These are phyloP conservation scores for Avena eriantha DNA, from an alignment of 176 grass and related monocot species.

Conservation along the genomic window DNA sequence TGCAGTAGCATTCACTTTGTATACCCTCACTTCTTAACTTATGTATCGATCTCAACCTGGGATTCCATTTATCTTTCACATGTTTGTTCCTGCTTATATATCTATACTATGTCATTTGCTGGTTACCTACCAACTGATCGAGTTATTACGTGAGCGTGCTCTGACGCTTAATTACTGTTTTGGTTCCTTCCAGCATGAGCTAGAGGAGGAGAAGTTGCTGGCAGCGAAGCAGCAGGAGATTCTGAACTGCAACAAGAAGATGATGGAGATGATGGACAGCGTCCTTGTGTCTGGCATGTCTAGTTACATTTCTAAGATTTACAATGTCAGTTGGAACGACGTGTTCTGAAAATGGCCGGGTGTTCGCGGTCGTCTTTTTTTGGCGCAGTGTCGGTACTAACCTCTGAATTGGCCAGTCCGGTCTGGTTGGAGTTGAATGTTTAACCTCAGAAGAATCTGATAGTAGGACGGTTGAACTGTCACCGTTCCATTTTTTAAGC, in stretches of 20 bases:
- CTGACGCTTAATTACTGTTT: slow-evolving; percentile 16
- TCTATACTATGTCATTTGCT: neutral
- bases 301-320: slow-evolving; percentile 19
- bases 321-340: slow-evolving; percentile 33
- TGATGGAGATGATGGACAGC: slow-evolving; percentile 50
- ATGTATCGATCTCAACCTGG: neutral
- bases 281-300: slow-evolving; percentile 26
- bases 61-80: slow-evolving; percentile 15
- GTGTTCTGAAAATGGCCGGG: slow-evolving; percentile 18
- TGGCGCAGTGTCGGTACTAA: neutral
- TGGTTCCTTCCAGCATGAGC: slow-evolving; percentile 48
- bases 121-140: neutral
- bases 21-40: neutral
- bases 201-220: slow-evolving; percentile 52
- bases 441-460: neutral
- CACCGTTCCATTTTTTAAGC: neutral
- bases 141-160: slow-evolving; percentile 2
- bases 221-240: slow-evolving; percentile 56
- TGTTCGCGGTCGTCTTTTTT: neutral
- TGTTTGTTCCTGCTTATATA: neutral
- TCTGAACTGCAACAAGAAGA: slow-evolving; percentile 49
- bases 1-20: slow-evolving; percentile 20
- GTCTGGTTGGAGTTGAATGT: slow-evolving; percentile 7
- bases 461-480: slow-evolving; percentile 6
- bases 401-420: neutral